Base-by-base conservation (phyloP, 2,329 filamentous ascomycete species). In the Hymenoscyphus occultus region DNA sequence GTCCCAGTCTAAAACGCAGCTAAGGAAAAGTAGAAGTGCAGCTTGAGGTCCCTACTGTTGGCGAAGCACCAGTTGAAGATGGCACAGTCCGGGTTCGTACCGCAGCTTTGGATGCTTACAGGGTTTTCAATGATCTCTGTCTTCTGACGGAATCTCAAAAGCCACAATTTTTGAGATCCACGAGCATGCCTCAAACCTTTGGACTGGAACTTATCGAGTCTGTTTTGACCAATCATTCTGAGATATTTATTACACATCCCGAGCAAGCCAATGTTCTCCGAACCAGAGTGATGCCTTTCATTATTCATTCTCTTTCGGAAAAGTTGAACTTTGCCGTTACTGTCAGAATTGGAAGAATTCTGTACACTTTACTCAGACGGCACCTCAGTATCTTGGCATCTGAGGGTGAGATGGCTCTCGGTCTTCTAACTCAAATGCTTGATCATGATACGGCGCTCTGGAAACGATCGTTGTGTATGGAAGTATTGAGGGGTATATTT, bases 121-220 rank as follows among this genome's bases (percentile, higher is more conserved):
- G 88, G 72, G 85, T 97, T 35, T 91, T 99, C 75, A 90, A 93
- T 72, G 95, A 99, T 74, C 83, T 99, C 7, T 97, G 93, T 71
- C 84, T 96, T 59, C 82, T 97, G 71, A 91, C 93, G 0, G 92
- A 97, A 75, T 91, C 91, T 40, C 90, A 95, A 71, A 88, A 89
- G 51, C 88, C 93, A 3, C 87, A 92, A 69, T 97, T 93, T 73
- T 83, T 99, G 48, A 87, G 88, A 39, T 91, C 95, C 72, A 88
- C 90, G 13, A 86, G 86, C 3, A 82, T 98, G 10, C 88, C 92
- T 0, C 88, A 92, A 71, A 90, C 91, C 0, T 95, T 96, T 71
- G 91, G 93, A 5, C 80, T 99, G 1, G 95, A 99, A 75, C 83
- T 98, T 63, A 92, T 99, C 71, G 93, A 97, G 77, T 94, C 92